Percentiles rank a stretch among this genome's conserved stretches.
These are phyloP conservation scores for Glycine latifolia DNA, from an alignment of 306 rosid species.

Conservation along the genomic window DNA sequence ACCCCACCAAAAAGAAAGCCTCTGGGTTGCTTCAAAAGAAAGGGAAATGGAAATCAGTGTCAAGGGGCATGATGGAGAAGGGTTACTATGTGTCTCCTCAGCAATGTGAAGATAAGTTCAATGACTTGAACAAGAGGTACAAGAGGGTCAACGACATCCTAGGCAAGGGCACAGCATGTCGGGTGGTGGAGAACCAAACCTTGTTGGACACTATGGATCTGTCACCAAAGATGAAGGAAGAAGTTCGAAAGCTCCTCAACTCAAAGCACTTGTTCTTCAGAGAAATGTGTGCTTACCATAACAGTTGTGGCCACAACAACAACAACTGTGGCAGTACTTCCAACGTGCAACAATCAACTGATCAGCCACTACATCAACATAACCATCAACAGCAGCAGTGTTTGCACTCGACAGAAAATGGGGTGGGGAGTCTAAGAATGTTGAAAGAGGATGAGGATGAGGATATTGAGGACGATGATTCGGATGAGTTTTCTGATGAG, in stretches of 20 bases:
- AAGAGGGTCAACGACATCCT: conserved; percentile 94
- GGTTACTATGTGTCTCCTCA: conserved; percentile 93
- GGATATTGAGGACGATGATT: conserved; percentile 61
- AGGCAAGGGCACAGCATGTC: conserved; percentile 93
- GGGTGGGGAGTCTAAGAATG: conserved; percentile 52
- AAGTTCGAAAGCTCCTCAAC: conserved; percentile 77
- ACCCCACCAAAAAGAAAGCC: conserved; percentile 61
- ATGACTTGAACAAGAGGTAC: conserved; percentile 92
- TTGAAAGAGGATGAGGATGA: conserved; percentile 65
- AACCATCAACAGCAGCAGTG: conserved; percentile 48
- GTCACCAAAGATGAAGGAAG: conserved; percentile 75
- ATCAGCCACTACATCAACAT: conserved; percentile 21
- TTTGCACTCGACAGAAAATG: conserved; percentile 63
- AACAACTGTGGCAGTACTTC: background rate
- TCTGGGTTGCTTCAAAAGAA: conserved; percentile 84
- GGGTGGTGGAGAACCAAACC: conserved; percentile 81
- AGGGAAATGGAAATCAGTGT: conserved; percentile 96
- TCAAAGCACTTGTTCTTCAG: conserved; percentile 92
- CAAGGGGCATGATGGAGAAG: conserved; percentile 88
- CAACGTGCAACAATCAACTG: conserved; percentile 47
- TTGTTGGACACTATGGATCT: conserved; percentile 84
- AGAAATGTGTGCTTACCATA: conserved; percentile 98
- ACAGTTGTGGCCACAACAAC: conserved; percentile 70
- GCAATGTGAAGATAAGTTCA: conserved; percentile 97
- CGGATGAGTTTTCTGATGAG: conserved; percentile 64